Evolutionary conservation across 495 filamentous ascomycete genomes (phyloP), one percentile per base, ranked within the genome.

Genomic region (Tuber melanosporum): DNA sequence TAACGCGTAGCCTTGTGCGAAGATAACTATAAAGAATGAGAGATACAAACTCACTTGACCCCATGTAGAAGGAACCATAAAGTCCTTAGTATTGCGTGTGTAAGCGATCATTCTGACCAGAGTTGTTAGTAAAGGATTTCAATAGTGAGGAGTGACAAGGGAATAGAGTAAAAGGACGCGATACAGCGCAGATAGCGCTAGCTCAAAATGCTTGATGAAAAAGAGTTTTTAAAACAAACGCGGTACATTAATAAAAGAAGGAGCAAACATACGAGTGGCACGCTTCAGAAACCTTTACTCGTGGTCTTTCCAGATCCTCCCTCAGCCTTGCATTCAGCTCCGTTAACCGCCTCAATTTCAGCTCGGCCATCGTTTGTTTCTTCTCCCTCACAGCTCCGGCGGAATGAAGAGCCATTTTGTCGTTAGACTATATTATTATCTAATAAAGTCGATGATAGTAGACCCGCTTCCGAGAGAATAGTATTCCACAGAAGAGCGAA

Each of bases 11-110:
- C 41, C 49, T 49, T 26, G 42, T 52, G 43, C 17, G 57, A 81
- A 26, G n/a, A 26, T 66, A 52, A 72, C 19, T 70, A 79, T 45
- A 17, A 26, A 78, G 46, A 66, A n/a, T 39, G 71, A 66, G 41
- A 17, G 70, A 41, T 43, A 41, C 57, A 75, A 69, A 82, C 91
- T 85, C 88, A 98, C 94, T 78, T 90, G 88, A 77, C 96, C 95
- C 95, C 96, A 98, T 84, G 96, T 91, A 72, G 92, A 94, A 73
- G 95, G 95, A 79, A 99, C 95, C 95, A 99, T 99, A 85, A 94
- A 98, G 84, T 99, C 95, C 85, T 93, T 93, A 79, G 95, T 98
- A 85, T 91, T 93, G 84, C 94, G 95, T 86, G 94, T 97, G 85
- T 98, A 98, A 78, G 91, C 91, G 83, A 99, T 98, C 84, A 98